These are phyloP conservation scores for Areca catechu DNA, from an alignment of 176 grass and related monocot genomes.

Conservation along the genomic window DNA sequence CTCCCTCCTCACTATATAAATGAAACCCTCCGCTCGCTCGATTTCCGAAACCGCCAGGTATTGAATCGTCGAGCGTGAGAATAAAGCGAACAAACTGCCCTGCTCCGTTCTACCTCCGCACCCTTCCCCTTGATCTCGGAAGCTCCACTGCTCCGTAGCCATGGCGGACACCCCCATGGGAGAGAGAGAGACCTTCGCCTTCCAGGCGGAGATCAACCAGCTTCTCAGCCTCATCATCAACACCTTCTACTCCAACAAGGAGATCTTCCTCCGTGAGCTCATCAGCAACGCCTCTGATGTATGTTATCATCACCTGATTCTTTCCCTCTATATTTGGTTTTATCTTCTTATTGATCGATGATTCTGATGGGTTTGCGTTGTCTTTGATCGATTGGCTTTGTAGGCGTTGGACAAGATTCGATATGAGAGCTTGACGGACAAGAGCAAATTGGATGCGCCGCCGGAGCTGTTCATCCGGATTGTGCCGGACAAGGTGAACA, in stretches of 20 bases:
- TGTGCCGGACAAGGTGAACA: slow-evolving; percentile 30
- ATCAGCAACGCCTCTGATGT: slow-evolving; percentile 38
- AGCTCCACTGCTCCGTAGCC: not conserved
- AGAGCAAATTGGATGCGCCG: slow-evolving; percentile 30
- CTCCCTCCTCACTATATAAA: too few species aligned
- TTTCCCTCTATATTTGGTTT: not conserved
- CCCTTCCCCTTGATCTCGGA: too few species aligned
- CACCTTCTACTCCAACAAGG: slow-evolving; percentile 38
- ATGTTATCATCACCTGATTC: not conserved
- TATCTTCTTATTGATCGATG: not conserved
- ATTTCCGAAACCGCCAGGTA: too few species aligned
- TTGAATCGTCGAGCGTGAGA: too few species aligned
- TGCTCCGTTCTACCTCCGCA: too few species aligned
- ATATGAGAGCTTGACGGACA: slow-evolving; percentile 35
- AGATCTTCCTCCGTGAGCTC: slow-evolving; percentile 33
- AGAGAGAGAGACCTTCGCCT: slow-evolving; percentile 26
- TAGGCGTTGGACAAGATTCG: slow-evolving; percentile 36
- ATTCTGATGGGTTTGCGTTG: not conserved
- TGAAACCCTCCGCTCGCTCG: too few species aligned
- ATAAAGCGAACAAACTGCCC: too few species aligned
- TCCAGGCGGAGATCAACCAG: slow-evolving; percentile 40
- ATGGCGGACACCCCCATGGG: slow-evolving; percentile 26
- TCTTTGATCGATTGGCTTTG: not conserved
- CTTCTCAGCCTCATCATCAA: slow-evolving; percentile 33
- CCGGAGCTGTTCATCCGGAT: slow-evolving; percentile 32